Conservation (phyloP, 139 green algal genomes). For the Yamagishiella unicocca region DNA sequence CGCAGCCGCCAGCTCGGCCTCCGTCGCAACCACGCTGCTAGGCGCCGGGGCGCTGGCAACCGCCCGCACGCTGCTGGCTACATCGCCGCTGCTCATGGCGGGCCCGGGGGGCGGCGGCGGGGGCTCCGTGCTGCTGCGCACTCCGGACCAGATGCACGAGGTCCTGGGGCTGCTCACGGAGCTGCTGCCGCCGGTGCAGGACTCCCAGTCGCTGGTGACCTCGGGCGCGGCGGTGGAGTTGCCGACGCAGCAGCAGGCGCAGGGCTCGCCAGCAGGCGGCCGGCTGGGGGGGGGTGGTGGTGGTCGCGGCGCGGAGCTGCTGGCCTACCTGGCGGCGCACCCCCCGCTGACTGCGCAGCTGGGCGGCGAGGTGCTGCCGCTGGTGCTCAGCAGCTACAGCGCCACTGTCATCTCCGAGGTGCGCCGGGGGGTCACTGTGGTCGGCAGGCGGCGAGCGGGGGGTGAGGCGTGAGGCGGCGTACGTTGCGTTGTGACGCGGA, state of each 20-base stretch:
- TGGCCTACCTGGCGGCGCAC: constrained; percentile 68
- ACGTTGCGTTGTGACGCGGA: no score
- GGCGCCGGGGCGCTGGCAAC: constrained; percentile 28
- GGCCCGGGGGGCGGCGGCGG: constrained; percentile 21
- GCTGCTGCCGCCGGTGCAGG: constrained; percentile 85
- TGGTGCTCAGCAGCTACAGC: constrained; percentile 83
- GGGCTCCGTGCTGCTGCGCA: constrained; percentile 70
- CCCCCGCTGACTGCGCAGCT: constrained; percentile 73
- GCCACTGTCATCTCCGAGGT: constrained; percentile 75
- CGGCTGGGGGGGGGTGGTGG: neutral
- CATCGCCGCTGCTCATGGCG: constrained; percentile 68
- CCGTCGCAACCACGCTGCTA: constrained; percentile 81
- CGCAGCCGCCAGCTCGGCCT: constrained; percentile 65
- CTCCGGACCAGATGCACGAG: constrained; percentile 86
- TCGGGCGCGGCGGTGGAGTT: constrained; percentile 29
- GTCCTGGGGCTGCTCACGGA: constrained; percentile 81
- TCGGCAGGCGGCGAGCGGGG: neutral
- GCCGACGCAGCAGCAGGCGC: neutral
- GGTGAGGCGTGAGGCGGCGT: no score
- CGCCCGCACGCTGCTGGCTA: constrained; percentile 52
- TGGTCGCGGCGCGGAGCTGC: constrained; percentile 5
- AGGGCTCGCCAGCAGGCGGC: no score
- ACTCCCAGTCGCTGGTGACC: constrained; percentile 67
- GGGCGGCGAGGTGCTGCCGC: constrained; percentile 78
- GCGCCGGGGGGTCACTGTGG: neutral